Evolutionary conservation across 163 green algal species (phyloP).

Genomic region (Smithsoniella earleae): DNA sequence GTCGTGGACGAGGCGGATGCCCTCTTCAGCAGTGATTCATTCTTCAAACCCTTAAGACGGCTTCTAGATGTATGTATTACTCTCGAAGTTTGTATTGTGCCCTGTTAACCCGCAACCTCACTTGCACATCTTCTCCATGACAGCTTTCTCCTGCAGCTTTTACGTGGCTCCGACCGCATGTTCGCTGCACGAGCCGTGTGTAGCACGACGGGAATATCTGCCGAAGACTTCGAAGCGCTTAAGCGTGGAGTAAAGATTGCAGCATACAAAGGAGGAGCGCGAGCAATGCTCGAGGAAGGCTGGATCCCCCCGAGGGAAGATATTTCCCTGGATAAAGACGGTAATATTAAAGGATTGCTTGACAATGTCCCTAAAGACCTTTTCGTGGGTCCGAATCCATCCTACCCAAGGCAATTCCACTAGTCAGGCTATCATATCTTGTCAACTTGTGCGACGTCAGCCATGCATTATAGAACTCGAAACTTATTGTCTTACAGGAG

Average conservation of each 20-base stretch:
- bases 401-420: background rate
- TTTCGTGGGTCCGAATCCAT: background rate
- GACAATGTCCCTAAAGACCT: background rate
- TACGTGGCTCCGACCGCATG: background rate
- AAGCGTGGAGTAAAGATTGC: slow-evolving; percentile 19
- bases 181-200: slow-evolving; percentile 1
- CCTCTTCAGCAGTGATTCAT: slow-evolving; percentile 21
- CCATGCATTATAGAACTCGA: no score
- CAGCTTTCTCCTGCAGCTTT: slow-evolving; percentile 28
- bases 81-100: no score
- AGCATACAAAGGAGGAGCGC: slow-evolving; percentile 26
- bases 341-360: background rate
- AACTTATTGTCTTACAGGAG: no score
- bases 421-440: no score
- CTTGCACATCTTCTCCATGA: no score
- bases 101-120: no score
- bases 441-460: no score
- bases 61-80: slow-evolving; percentile 1
- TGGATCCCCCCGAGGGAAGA: background rate
- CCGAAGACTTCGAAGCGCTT: background rate
- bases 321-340: background rate
- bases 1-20: slow-evolving; percentile 26
- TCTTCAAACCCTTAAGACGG: background rate
- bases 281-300: slow-evolving; percentile 15
- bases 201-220: background rate